phyloP scores from a whole-genome alignment of 768 basidiomycete genomes.

The Boletus subcaerulescens region DNA sequence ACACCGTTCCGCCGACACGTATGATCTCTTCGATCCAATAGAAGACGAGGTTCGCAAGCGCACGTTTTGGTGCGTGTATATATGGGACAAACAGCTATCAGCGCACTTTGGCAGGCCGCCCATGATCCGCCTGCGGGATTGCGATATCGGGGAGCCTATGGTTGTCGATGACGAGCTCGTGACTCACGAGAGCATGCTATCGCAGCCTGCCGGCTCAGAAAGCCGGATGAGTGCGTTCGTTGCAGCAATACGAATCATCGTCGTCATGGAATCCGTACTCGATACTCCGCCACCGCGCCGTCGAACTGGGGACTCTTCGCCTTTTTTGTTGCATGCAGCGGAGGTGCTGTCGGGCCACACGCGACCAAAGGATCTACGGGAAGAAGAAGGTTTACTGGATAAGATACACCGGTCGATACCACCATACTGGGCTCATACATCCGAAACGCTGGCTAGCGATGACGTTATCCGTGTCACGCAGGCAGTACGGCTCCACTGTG shows the following conservation, averaged over 20 bases:
- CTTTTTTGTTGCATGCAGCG: constrained; percentile 76
- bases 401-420: constrained; percentile 74
- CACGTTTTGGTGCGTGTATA: constrained; percentile 95
- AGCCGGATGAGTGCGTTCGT: constrained; percentile 83
- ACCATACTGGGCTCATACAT: constrained; percentile 73
- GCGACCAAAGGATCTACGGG: constrained; percentile 62
- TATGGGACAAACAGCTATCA: constrained; percentile 92
- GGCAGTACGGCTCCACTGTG: constrained; percentile 80
- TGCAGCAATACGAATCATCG: constrained; percentile 70
- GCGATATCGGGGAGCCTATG: constrained; percentile 85
- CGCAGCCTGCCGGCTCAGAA: constrained; percentile 68
- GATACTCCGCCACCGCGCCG: constrained; percentile 71
- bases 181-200: constrained; percentile 62
- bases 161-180: constrained; percentile 89
- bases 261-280: constrained; percentile 85
- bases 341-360: constrained; percentile 61
- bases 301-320: constrained; percentile 56
- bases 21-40: constrained; percentile 84
- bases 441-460: constrained; percentile 76
- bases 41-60: constrained; percentile 91
- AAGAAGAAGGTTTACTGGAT: constrained; percentile 79
- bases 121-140: constrained; percentile 82
- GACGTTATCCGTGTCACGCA: constrained; percentile 91
- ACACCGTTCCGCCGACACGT: constrained; percentile 82
- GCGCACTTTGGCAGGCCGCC: constrained; percentile 90